Evolutionary conservation across 106 monocot species (phyloP).

Genomic region (Cymbidium sinense): DNA sequence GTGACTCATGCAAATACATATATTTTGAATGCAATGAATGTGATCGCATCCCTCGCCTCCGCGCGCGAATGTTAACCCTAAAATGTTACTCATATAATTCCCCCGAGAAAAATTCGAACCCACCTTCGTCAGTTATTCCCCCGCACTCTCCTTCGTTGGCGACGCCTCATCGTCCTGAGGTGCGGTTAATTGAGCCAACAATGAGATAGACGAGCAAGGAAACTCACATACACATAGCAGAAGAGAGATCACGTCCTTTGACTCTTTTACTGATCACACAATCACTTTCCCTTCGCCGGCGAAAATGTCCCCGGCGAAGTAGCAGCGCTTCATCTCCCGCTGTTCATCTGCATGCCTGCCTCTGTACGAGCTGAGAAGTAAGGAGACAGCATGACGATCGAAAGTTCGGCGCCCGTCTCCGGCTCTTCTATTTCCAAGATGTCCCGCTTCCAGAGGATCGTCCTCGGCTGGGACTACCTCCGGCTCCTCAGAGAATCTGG

Average conservation of each 20-base stretch:
- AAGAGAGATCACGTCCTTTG: neutral
- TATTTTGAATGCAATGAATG: no score
- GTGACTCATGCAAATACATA: no score
- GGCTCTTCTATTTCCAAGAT: constrained; percentile 21
- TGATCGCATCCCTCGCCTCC: no score
- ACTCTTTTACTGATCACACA: neutral
- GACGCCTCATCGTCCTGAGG: no score
- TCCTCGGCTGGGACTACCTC: constrained; percentile 93
- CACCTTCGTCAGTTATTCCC: no score
- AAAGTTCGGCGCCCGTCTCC: neutral
- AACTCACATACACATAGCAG: neutral
- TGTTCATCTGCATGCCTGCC: neutral
- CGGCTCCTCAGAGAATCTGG: constrained; percentile 67
- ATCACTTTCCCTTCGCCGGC: neutral
- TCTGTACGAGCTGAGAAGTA: neutral
- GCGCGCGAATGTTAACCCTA: no score
- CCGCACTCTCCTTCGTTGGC: no score
- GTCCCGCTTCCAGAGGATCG: constrained; percentile 61
- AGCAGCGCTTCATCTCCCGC: neutral
- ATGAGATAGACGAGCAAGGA: neutral
- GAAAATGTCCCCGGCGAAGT: neutral
- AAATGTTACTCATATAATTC: no score
- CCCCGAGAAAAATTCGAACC: no score
- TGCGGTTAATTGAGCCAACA: no score
- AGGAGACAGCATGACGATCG: neutral